These are phyloP conservation scores for Phytophthora agathidicida DNA, from an alignment of 352 stramenopile genomes.

Conservation along the genomic window DNA sequence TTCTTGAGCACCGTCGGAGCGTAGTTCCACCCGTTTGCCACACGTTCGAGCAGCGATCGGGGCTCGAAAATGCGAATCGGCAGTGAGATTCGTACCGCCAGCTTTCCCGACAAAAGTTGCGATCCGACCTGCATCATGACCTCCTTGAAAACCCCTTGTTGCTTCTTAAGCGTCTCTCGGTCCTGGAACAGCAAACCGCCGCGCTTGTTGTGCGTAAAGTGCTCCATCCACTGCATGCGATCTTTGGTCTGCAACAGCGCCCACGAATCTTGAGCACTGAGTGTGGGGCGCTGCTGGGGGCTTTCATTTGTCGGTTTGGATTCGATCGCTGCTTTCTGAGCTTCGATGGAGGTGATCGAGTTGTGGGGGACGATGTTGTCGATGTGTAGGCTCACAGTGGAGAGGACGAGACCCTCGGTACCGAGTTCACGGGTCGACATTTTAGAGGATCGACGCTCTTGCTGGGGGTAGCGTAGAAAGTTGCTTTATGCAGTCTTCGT, in stretches of 20 bases:
- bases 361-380: slow-evolving; percentile 50
- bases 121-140: slow-evolving; percentile 79
- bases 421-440: slow-evolving; percentile 24
- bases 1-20: slow-evolving; percentile 79
- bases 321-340: slow-evolving; percentile 29
- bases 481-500: slow-evolving; percentile 15
- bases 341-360: slow-evolving; percentile 42
- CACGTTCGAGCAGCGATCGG: slow-evolving; percentile 72
- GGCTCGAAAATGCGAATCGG: slow-evolving; percentile 82
- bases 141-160: slow-evolving; percentile 83
- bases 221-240: slow-evolving; percentile 60
- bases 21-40: slow-evolving; percentile 79
- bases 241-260: slow-evolving; percentile 55
- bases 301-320: slow-evolving; percentile 5
- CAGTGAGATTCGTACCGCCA: slow-evolving; percentile 73
- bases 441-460: neutral
- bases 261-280: slow-evolving; percentile 46
- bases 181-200: slow-evolving; percentile 72
- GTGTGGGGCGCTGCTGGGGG: slow-evolving; percentile 7
- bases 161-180: slow-evolving; percentile 73
- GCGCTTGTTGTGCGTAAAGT: slow-evolving; percentile 77
- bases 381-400: slow-evolving; percentile 61
- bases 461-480: slow-evolving; percentile 4
- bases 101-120: slow-evolving; percentile 70
- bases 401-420: slow-evolving; percentile 39